Evolutionary conservation across 2,329 filamentous ascomycete genomes (phyloP).

Genomic region (Orbilia brochopaga): DNA sequence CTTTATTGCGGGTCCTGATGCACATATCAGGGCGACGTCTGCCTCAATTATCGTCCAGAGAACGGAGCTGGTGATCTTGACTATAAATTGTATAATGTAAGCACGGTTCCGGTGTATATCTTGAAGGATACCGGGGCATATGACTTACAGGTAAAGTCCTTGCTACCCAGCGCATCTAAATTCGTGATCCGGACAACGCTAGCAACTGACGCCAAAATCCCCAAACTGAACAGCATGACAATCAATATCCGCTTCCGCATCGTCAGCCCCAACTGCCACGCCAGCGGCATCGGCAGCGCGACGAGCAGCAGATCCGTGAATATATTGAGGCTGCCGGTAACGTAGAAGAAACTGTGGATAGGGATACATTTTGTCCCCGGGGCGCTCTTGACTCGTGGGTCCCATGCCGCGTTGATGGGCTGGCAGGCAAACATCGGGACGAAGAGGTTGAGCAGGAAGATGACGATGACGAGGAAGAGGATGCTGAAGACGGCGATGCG

Average conservation of each 20-base stretch:
- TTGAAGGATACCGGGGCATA: neutral
- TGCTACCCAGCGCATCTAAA: neutral
- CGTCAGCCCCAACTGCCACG: constrained; percentile 8
- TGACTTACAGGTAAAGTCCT: constrained; percentile 19
- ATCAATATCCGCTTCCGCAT: constrained; percentile 7
- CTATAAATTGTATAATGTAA: neutral
- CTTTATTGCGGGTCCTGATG: constrained; percentile 17
- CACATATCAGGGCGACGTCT: constrained; percentile 15
- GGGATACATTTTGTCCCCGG: constrained; percentile 3
- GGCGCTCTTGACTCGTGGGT: neutral
- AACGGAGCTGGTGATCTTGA: neutral
- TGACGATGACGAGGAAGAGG: constrained; percentile 3
- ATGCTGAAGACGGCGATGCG: constrained; percentile 1
- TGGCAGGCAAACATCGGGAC: constrained; percentile 12
- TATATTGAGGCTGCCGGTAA: constrained; percentile 15
- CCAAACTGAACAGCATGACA: constrained; percentile 13
- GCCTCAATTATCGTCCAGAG: constrained; percentile 17
- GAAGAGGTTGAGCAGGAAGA: constrained; percentile 16
- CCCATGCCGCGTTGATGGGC: constrained; percentile 9
- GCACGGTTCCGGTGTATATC: neutral
- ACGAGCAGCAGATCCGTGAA: constrained; percentile 14
- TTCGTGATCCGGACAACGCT: constrained; percentile 14
- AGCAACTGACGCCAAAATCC: constrained; percentile 12
- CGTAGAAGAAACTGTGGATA: constrained; percentile 15
- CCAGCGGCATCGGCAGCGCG: constrained; percentile 13